Evolutionary conservation across 139 green algal species (phyloP), one percentile per base, ranked within the genome.

Genomic region (Micractinium sp.): DNA sequence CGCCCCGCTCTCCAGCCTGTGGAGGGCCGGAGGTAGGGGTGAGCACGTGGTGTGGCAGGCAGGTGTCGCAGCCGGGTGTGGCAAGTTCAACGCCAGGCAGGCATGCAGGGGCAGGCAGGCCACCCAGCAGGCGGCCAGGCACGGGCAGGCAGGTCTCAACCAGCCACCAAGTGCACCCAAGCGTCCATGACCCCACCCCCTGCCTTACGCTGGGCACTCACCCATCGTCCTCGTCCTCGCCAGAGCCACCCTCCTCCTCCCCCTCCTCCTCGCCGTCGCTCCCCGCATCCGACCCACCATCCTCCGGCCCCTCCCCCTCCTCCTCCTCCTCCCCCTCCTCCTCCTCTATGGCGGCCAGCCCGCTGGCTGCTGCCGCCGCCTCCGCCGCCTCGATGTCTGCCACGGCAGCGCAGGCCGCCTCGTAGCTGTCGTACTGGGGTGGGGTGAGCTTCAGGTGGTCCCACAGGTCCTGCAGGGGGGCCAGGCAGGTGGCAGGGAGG

Each of bases 401-500:
- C 47, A 98, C 95, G 27, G 95, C 95, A 31, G 87, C 85, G n/a
- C 76, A 86, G 63, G 90, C 90, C 23, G 74, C 94, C 31, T 97
- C 93, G 63, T 95, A 97, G 27, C 41, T 92, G 31, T 53, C 41
- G 85, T 90, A 95, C 25, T 83, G 61, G 2, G 80, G 82, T 0
- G 38, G 60, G 1, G 69, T 38, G 66, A 91, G 31, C 25, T 89
- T 87, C 80, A 99, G 87, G 41, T 82, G n/a, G 79, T 95, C 93
- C 53, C 97, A 91, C 63, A 98, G 71, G 74, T 99, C 97, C 95
- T 98, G 91, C 38, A 89, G 3, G 35, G 47, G 25, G 22, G n/a
- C 29, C n/a, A 12, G 3, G 53, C 5, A 82, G n/a, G 41, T n/a
- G 35, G 83, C 29, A 67, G 41, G 36, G 27, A 23, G 41, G 15